phyloP scores from a whole-genome alignment of 495 filamentous ascomycete genomes.

The Trichocladium uniseriatum region DNA sequence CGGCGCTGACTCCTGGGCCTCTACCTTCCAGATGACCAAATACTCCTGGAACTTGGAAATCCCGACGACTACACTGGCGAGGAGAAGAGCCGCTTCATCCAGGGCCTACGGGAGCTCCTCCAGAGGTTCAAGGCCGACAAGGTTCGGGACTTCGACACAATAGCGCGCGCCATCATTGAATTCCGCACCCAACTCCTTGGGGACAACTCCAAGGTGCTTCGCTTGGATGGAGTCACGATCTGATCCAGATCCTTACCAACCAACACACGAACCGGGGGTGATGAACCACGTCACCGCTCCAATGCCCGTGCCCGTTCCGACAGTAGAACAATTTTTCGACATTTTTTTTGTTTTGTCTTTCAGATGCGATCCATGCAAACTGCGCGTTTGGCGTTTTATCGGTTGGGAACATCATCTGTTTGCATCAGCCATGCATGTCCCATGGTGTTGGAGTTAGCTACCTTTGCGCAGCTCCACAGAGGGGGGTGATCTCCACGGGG shows the following conservation, averaged over 20 bases:
- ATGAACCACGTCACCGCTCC: not conserved
- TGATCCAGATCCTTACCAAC: constrained; percentile 14
- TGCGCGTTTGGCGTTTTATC: constrained; percentile 13
- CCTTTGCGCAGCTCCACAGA: not conserved
- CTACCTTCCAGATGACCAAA: constrained; percentile 66
- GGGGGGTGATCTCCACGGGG: not conserved
- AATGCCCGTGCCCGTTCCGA: constrained; percentile 4
- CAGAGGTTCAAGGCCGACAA: constrained; percentile 62
- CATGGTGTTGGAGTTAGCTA: not conserved
- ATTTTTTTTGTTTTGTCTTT: constrained; percentile 2
- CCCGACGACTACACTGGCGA: constrained; percentile 61
- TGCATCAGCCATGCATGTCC: not conserved
- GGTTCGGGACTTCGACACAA: constrained; percentile 69
- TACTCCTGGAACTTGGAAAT: constrained; percentile 73
- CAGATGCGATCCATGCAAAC: constrained; percentile 3
- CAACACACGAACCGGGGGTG: not conserved
- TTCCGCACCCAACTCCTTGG: constrained; percentile 55
- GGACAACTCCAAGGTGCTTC: constrained; percentile 44
- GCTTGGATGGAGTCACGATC: constrained; percentile 28
- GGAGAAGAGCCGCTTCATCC: constrained; percentile 61
- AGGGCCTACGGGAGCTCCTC: constrained; percentile 67
- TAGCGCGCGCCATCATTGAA: constrained; percentile 71
- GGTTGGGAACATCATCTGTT: not conserved
- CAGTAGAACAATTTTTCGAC: constrained; percentile 14
- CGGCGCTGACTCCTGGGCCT: constrained; percentile 51